Percentiles rank a stretch among this genome's conserved stretches.
Conservation (phyloP, 345 rosid species). For the Viola odorata region DNA sequence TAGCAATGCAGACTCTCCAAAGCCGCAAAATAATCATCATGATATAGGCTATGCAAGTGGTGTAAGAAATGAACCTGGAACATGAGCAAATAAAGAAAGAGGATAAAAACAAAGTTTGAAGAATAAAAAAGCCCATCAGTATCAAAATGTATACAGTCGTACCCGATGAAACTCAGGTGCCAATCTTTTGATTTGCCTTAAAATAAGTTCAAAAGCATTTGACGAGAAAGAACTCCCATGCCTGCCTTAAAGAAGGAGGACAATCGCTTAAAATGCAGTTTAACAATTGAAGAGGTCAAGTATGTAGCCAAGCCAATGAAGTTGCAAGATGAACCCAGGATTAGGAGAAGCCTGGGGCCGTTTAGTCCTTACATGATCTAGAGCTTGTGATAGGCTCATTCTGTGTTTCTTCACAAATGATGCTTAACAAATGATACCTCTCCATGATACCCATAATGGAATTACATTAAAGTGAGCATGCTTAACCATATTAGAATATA, state of each 20-base stretch:
- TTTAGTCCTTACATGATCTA: conserved; percentile 47
- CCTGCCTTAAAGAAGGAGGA: conserved; percentile 37
- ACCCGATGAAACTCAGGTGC: too few relatives aligned
- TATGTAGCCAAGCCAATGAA: conserved; percentile 9
- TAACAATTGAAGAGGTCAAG: background rate
- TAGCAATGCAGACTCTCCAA: too few relatives aligned
- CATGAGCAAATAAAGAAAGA: conserved; percentile 13
- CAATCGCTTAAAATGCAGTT: conserved; percentile 1
- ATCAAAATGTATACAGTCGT: too few relatives aligned
- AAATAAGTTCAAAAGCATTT: conserved; percentile 54
- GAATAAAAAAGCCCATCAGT: too few relatives aligned
- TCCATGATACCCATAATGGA: too few relatives aligned
- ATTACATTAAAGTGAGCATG: too few relatives aligned
- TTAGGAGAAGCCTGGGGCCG: conserved; percentile 70
- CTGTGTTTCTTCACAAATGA: conserved; percentile 64
- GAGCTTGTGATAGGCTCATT: conserved; percentile 56
- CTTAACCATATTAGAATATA: too few relatives aligned
- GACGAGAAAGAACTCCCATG: conserved; percentile 64
- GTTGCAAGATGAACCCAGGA: conserved; percentile 54
- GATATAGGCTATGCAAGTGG: too few relatives aligned
- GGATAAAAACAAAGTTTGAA: too few relatives aligned
- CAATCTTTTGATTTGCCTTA: too few relatives aligned
- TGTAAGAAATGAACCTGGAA: conserved; percentile 42
- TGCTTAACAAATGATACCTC: conserved; percentile 25
- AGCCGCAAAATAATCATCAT: too few relatives aligned